Conservation (phyloP, 331 rosid genomes). For the Cydonia oblonga region DNA sequence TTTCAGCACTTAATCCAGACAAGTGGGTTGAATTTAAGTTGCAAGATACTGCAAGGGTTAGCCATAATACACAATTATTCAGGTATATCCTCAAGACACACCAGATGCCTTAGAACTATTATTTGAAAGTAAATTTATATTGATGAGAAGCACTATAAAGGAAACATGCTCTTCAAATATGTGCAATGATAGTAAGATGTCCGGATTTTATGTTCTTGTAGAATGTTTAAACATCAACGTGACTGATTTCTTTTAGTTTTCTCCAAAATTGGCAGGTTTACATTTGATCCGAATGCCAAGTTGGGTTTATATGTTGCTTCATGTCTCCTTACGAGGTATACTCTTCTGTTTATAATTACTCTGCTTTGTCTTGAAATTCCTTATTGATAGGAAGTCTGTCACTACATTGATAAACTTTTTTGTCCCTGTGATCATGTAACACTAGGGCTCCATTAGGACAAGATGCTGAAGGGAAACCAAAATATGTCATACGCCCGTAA, state of each 20-base stretch:
- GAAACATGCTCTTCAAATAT: too few relatives aligned
- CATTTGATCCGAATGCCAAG: slow-evolving; percentile 70
- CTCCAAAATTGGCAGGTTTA: slow-evolving; percentile 52
- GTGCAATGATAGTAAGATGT: not conserved
- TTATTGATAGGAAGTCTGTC: not conserved
- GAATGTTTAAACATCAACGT: not conserved
- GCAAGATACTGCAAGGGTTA: slow-evolving; percentile 89
- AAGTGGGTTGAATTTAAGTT: slow-evolving; percentile 83
- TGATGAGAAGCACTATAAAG: not conserved
- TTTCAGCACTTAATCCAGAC: slow-evolving; percentile 67
- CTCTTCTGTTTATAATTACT: not conserved
- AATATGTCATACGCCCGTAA: slow-evolving; percentile 85
- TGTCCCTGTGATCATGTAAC: slow-evolving; percentile 16
- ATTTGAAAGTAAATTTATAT: not conserved
- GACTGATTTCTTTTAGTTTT: not conserved
- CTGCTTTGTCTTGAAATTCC: not conserved
- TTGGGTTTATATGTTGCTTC: slow-evolving; percentile 88
- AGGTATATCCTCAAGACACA: slow-evolving; percentile 34
- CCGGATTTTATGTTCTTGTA: not conserved
- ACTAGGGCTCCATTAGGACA: slow-evolving; percentile 72
- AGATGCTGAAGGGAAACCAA: slow-evolving; percentile 76
- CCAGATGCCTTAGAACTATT: not conserved
- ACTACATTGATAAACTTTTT: not conserved
- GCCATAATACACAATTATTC: slow-evolving; percentile 75
- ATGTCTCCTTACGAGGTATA: slow-evolving; percentile 82